These are phyloP conservation scores for Starmerella apis DNA, from an alignment of 805 yeast species.

Conservation along the genomic window DNA sequence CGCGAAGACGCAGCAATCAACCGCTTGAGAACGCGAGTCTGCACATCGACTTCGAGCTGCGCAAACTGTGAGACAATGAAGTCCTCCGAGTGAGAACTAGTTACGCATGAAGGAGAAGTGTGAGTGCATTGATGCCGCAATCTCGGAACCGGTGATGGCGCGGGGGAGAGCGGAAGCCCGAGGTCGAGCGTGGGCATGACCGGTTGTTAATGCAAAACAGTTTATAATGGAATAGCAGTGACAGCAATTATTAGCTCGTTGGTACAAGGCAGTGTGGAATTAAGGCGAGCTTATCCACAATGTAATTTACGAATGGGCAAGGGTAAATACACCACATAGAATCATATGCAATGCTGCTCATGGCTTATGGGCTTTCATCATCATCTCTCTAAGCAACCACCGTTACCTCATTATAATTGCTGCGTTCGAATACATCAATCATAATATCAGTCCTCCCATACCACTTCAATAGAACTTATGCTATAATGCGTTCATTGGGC, in stretches of 20 bases:
- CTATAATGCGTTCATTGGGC: no score
- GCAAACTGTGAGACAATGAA: constrained; percentile 19
- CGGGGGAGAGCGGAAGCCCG: constrained; percentile 27
- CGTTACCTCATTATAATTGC: no score
- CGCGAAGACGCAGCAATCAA: constrained; percentile 25
- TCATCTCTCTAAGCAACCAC: no score
- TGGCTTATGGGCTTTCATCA: no score
- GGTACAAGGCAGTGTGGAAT: no score
- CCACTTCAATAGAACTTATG: no score
- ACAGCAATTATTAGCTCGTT: no score
- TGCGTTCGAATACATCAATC: no score
- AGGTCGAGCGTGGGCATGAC: constrained; percentile 1
- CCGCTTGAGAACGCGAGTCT: constrained; percentile 22
- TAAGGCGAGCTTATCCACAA: constrained; percentile 4
- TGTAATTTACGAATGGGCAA: constrained; percentile 2
- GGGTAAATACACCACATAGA: background rate
- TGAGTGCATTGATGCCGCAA: constrained; percentile 14
- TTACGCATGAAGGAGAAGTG: background rate
- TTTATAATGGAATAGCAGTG: no score
- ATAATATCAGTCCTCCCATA: no score
- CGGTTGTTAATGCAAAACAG: background rate
- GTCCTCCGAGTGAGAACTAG: constrained; percentile 2
- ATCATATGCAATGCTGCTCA: no score
- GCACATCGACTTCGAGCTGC: constrained; percentile 20
- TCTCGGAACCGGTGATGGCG: constrained; percentile 28